These are phyloP conservation scores for Hanseniaspora osmophila DNA, from an alignment of 805 yeast species.

Conservation along the genomic window DNA sequence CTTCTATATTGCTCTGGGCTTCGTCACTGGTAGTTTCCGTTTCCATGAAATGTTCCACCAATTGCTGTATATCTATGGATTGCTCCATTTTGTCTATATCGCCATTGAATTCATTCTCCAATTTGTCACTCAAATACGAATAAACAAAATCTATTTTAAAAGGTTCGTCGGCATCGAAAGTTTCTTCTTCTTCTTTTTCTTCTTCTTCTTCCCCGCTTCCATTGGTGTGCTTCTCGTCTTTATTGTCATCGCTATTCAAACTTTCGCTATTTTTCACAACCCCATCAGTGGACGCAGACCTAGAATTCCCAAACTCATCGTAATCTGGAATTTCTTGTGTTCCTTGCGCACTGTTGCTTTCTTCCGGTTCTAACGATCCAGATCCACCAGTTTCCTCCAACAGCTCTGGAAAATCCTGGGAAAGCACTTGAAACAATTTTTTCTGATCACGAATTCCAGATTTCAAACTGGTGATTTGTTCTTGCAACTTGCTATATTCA, in stretches of 20 bases:
- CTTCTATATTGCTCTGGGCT: too few relatives aligned
- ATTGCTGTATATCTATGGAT: slow-evolving; percentile 11
- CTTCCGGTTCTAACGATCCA: background rate
- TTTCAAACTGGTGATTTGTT: slow-evolving; percentile 42
- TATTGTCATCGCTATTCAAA: background rate
- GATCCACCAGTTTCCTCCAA: background rate
- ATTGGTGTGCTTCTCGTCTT: background rate
- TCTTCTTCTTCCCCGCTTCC: slow-evolving; percentile 20
- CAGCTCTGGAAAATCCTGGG: background rate
- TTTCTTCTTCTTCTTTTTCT: slow-evolving; percentile 24
- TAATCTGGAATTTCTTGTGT: too few relatives aligned
- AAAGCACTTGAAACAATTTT: slow-evolving; percentile 26
- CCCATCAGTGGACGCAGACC: too few relatives aligned
- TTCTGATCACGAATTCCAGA: slow-evolving; percentile 55
- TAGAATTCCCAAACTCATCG: too few relatives aligned
- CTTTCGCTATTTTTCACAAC: background rate
- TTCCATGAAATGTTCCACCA: slow-evolving; percentile 12
- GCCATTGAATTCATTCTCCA: slow-evolving; percentile 21
- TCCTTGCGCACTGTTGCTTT: background rate
- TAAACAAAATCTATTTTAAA: slow-evolving; percentile 54
- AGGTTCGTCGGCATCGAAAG: slow-evolving; percentile 84
- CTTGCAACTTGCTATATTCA: slow-evolving; percentile 35
- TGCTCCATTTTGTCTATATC: slow-evolving; percentile 15
- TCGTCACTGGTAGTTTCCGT: slow-evolving; percentile 7
- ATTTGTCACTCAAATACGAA: slow-evolving; percentile 33